phyloP scores from a whole-genome alignment of 176 grass and related monocot species.

The Musa troglodytarum region DNA sequence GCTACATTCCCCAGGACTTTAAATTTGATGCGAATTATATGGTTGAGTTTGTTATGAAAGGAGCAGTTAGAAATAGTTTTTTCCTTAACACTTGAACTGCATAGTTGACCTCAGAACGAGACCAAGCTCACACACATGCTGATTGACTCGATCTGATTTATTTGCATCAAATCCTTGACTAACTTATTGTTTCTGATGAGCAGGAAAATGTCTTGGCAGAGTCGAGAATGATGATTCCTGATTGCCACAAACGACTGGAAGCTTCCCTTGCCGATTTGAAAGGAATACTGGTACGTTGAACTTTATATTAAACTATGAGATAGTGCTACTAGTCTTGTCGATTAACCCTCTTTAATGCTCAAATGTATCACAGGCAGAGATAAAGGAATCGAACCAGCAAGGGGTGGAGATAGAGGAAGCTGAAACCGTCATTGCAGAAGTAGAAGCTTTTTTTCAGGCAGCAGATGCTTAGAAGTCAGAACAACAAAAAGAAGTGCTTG shows the following conservation, averaged over 20 bases:
- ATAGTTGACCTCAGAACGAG: too few species aligned
- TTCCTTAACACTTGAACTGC: too few species aligned
- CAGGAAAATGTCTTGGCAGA: constrained; percentile 95
- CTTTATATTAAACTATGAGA: not conserved
- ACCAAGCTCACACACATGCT: not conserved
- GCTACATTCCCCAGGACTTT: too few species aligned
- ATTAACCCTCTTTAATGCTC: not conserved
- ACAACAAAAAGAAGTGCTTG: not conserved
- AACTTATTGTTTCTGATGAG: not conserved
- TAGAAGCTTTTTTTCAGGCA: constrained; percentile 57
- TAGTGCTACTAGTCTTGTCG: not conserved
- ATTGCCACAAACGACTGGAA: constrained; percentile 90
- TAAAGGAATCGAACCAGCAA: constrained; percentile 70
- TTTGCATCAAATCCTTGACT: not conserved
- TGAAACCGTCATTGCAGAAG: constrained; percentile 54
- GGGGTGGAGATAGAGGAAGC: constrained; percentile 67
- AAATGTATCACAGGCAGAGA: constrained; percentile 39
- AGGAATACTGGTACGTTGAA: constrained; percentile 47
- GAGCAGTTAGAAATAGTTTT: too few species aligned
- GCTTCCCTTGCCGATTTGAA: constrained; percentile 33
- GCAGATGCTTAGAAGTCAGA: constrained; percentile 14
- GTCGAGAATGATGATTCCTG: constrained; percentile 96
- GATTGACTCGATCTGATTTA: not conserved
- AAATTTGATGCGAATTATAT: too few species aligned
- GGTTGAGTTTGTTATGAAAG: too few species aligned